Conservation (phyloP, 176 grass and related monocot genomes). For the Musa itinerans region DNA sequence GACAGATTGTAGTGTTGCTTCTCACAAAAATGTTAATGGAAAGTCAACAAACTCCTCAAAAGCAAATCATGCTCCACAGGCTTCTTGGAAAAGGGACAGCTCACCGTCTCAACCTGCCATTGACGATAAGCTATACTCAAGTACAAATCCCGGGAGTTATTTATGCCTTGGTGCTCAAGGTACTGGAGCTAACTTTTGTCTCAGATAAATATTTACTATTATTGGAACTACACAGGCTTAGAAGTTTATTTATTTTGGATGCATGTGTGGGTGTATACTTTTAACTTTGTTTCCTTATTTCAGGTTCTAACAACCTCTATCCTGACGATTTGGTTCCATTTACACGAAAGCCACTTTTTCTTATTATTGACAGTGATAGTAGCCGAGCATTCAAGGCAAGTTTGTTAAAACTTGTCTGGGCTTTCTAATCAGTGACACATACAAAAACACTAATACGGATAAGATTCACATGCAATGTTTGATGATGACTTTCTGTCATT, state of each 20-base stretch:
- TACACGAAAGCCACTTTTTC: conserved; percentile 88
- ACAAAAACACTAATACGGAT: background rate
- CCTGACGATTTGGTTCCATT: conserved; percentile 94
- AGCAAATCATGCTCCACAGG: background rate
- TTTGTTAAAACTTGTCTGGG: conserved; percentile 91
- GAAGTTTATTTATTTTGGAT: conserved; percentile 1
- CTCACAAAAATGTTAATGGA: conserved; percentile 45
- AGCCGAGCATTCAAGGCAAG: conserved; percentile 99
- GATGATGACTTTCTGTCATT: too few relatives aligned
- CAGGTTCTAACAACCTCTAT: conserved; percentile 83
- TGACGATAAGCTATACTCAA: conserved; percentile 31
- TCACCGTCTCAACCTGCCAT: conserved; percentile 5
- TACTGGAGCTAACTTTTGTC: conserved; percentile 45
- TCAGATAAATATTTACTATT: conserved; percentile 7
- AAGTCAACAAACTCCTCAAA: conserved; percentile 26
- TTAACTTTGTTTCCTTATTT: conserved; percentile 2
- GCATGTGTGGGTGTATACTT: conserved; percentile 6
- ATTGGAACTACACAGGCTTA: background rate
- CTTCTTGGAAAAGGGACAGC: conserved; percentile 10
- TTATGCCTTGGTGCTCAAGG: conserved; percentile 78
- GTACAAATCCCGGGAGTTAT: conserved; percentile 42
- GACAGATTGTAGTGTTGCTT: conserved; percentile 36
- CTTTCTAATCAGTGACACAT: conserved; percentile 30
- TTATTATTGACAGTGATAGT: conserved; percentile 88
- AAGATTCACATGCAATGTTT: background rate